Base-by-base conservation (phyloP, 306 rosid species). In the Ceratonia siliqua region DNA sequence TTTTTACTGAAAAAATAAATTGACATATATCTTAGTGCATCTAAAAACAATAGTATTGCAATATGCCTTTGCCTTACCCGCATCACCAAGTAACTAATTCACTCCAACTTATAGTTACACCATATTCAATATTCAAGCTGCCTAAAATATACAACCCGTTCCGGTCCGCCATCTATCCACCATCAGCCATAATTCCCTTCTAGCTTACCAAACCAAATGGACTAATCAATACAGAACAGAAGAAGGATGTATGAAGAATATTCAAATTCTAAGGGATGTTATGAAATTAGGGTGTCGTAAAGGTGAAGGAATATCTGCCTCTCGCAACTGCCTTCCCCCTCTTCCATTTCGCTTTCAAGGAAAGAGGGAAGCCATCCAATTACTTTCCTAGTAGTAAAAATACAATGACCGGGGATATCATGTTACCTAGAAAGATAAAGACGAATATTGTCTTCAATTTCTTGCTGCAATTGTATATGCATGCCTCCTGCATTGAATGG, bases 401-500 rank as follows among this genome's bases (percentile, higher is more conserved):
- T 21, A 72, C 32, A 2, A 25, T 7, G 32, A 49, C 32, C 42
- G 49, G 38, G 48, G 12, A 9, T 24, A 33, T 28, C 38, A 27
- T 21, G 28, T 18, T 18, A 49, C 25, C 25, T 53, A 53, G 59
- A 20, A 27, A 25, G 15, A 55, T 55, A 35, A 55, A 58, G 42
- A 58, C 14, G 42, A 58, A 30, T 15, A 32, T 28, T 28, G 13
- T 32, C 59, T 22, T 53, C 8, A 36, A 46, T 73, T 77, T 20
- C 48, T 42, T 53, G 68, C 46, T 56, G 45, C 38, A 54, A 50
- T 52, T 32, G 59, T 79, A 24, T 70, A 28, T 50, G 27, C 50
- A 63, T 63, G 62, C 32, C 72, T 69, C 83, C 41, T 14, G 46
- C 75, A 55, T 36, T 17, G 67, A 59, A 78, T 36, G 69, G 18